Base-by-base conservation (phyloP, 2,329 filamentous ascomycete species). In the Monilinia fructigena region DNA sequence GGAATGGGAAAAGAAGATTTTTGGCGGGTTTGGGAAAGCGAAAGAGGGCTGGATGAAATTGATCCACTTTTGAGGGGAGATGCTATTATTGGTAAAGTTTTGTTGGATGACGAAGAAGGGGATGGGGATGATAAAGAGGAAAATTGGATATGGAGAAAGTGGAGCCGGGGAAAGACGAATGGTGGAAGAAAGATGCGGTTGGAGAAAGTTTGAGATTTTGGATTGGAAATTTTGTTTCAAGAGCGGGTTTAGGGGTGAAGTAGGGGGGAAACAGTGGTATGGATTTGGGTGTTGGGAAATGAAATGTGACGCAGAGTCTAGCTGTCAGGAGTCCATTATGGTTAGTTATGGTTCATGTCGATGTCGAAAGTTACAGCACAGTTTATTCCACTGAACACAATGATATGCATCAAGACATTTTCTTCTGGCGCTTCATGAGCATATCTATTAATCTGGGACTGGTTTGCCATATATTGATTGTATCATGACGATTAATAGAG, bases 1-100 rank as follows among this genome's bases (percentile, higher is more conserved):
- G 40, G 52, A 63, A 7, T 42, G 50, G 50, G 50, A 55, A 7
- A 35, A 45, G 50, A 47, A 14, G 20, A 55, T 63, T 45, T 23
- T 55, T 18, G 16, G n/a, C 23, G 61, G 50, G 2, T 16, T 20
- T 14, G n/a, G 38, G 18, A 18, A 5, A 3, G 23, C 14, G 20
- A 28, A 18, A 7, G 14, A 18, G 11, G 12, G 35, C 26, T 23
- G 4, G 18, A 26, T 20, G 26, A 26, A 35, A 45, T 28, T 8
- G 40, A 16, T 16, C 26, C 26, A 3, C 12, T 31, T 3, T n/a
- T 16, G 42, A 35, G 18, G 11, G 55, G 35, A 16, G 45, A 35
- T 50, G 56, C 11, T 16, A 18, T 60, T 35, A 23, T 60, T 23
- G n/a, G 35, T 18, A 12, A 45, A 10, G 28, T 35, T 6, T 5